Evolutionary conservation across 805 yeast genomes (phyloP).

Genomic region (Spathaspora arborariae): DNA sequence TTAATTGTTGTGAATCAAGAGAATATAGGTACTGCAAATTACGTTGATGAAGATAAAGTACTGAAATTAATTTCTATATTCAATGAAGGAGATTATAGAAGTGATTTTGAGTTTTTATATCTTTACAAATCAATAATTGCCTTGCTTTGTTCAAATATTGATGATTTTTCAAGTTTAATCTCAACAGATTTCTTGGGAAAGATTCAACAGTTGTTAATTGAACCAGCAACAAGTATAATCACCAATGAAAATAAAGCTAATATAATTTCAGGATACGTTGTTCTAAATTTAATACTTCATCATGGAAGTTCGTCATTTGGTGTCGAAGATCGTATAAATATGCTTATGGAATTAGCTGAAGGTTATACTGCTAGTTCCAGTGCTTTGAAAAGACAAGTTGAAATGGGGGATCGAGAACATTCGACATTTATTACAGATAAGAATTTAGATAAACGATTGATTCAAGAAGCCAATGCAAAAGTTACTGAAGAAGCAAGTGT

Average conservation of each 20-base stretch:
- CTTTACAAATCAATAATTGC: constrained; percentile 39
- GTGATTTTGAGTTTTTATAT: constrained; percentile 38
- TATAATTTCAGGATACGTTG: constrained; percentile 35
- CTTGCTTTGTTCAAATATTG: constrained; percentile 45
- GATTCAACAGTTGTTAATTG: constrained; percentile 26
- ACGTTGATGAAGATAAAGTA: constrained; percentile 34
- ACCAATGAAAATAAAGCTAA: constrained; percentile 37
- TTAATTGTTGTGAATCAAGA: constrained; percentile 33
- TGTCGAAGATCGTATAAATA: constrained; percentile 40
- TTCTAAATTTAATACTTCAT: constrained; percentile 40
- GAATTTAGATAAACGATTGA: constrained; percentile 30
- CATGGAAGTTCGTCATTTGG: constrained; percentile 50
- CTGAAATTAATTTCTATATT: constrained; percentile 33
- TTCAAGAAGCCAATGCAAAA: constrained; percentile 27
- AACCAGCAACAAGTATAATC: constrained; percentile 30
- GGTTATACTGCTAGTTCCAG: constrained; percentile 29
- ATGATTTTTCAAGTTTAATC: constrained; percentile 43
- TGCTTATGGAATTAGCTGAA: constrained; percentile 44
- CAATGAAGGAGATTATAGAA: constrained; percentile 27
- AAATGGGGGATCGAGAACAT: constrained; percentile 41
- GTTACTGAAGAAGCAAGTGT: constrained; percentile 33
- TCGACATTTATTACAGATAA: constrained; percentile 36
- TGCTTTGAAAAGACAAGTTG: constrained; percentile 27
- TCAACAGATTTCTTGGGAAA: constrained; percentile 26
- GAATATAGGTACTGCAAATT: constrained; percentile 30